Base-by-base conservation (phyloP, 2,329 filamentous ascomycete genomes). In the Apiospora aurea region DNA sequence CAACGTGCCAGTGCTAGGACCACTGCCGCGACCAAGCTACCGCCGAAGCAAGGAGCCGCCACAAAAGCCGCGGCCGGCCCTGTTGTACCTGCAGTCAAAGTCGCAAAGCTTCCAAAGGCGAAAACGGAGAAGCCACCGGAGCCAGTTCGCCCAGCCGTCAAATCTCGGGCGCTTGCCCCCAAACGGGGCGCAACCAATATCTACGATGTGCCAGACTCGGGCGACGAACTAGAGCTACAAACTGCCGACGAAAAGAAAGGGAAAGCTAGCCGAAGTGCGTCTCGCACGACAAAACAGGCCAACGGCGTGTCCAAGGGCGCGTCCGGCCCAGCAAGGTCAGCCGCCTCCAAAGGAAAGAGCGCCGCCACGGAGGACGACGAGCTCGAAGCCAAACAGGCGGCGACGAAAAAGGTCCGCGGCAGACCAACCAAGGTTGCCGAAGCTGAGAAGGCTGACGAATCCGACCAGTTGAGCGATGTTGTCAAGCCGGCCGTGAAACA, bases 141-240 rank as follows among this genome's bases (percentile, higher is more conserved):
- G 24, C 29, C 34, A 21, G 41, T 34, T 29, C 66, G 66, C 41
- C 41, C 67, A 53, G 46, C 67, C 46, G 21, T 69, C 13, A 68
- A 68, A 68, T 6, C 41, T 29, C 41, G 66, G 47, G 14, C 24
- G 18, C 14, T 29, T 29, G 43, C 41, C 26, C 6, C 13, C 71
- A 73, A 7, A 73, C 73, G 2, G 79, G 77, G 43, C 75, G 67
- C 74, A 26, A 73, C 73, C 43, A 76, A 72, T 67, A 70, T 77
- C 29, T 80, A 80, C 71, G 78, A 79, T 44, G 76, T 79, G 18
- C 78, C 77, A 0, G 77, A 78, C 70, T 80, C 78, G 14, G 78
- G 75, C 38, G 78, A 78, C 14, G 79, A 80, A 68, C 46, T 70
- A 21, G 72, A 73, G 44, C 53, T 64, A 43, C 69, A 68, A 5